Evolutionary conservation across 2,329 filamentous ascomycete species (phyloP), one percentile per base, ranked within the genome.

Genomic region (Fusarium setosum): DNA sequence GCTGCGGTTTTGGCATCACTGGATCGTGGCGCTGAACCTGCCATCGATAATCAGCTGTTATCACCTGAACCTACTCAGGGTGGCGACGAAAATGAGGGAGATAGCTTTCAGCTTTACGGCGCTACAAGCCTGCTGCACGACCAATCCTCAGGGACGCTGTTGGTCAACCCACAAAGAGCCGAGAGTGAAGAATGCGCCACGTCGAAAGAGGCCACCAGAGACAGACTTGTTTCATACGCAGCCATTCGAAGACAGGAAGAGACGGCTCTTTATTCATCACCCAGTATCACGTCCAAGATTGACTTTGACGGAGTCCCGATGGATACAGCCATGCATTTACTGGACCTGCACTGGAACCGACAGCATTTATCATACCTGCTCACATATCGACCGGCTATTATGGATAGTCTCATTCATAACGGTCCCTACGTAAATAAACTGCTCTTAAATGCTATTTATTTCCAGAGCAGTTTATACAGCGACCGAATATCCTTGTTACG

Each of bases 341-440:
- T 87, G 0, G 76, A 78, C 0, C 65, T 86, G 1, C 82, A 86
- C 56, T 86, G 84, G 83, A 86, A 84, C 67, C 80, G 84, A 4
- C 84, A 86, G 60, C 83, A 86, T 58, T 78, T 83, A 55, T 80
- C 81, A 0, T 68, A 60, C 12, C 51, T 66, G 2, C 77, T 85
- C 42, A 83, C 81, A 1, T 86, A 87, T 67, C 81, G 85, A 1
- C 82, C 85, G 0, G 82, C 81, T 0, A 84, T 87, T 52, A 85
- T 84, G 81, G 70, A 81, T 4, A 80, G 82, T 66, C 82, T 86
- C 83, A 84, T 84, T 48, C 81, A 82, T 40, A 75, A 78, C 15
- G 86, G 86, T 0, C 84, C 84, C 0, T 87, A 88, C 70, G 88
- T 86, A 60, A 87, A 85, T 1, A 84, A 85, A 55, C 77, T 85